These are phyloP conservation scores for Colletotrichum lindemuthianum DNA, from an alignment of 2,329 filamentous ascomycete species.

Conservation along the genomic window DNA sequence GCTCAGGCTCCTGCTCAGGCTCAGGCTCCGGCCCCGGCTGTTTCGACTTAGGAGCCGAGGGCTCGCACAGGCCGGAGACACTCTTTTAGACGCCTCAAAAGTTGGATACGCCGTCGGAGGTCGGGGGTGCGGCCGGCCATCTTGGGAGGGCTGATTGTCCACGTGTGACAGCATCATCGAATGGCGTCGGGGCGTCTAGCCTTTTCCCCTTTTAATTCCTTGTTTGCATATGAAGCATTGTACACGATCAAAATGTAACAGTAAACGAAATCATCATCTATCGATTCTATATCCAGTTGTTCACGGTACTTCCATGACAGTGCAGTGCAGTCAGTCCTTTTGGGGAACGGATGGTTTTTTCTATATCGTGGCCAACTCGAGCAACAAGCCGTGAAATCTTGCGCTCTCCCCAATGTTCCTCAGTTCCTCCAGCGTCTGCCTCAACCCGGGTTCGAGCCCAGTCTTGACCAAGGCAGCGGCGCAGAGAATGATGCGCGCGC, in stretches of 20 bases:
- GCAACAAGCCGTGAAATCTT: conserved; percentile 35
- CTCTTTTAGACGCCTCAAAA: too few relatives aligned
- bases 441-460: neutral
- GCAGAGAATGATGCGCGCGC: conserved; percentile 56
- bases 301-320: too few relatives aligned
- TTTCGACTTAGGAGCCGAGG: conserved; percentile 34
- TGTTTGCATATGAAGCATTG: neutral
- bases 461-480: conserved; percentile 46
- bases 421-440: conserved; percentile 21
- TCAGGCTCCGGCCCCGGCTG: conserved; percentile 30
- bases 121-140: too few relatives aligned
- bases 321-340: too few relatives aligned
- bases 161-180: neutral
- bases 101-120: too few relatives aligned
- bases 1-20: conserved; percentile 72
- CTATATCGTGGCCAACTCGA: conserved; percentile 28
- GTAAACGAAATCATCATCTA: neutral
- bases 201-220: neutral
- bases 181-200: conserved; percentile 29
- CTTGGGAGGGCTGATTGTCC: too few relatives aligned
- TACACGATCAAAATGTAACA: conserved; percentile 4
- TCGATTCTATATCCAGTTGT: neutral
- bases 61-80: too few relatives aligned
- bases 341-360: neutral
- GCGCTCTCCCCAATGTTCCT: conserved; percentile 16